Evolutionary conservation across 2,329 filamentous ascomycete genomes (phyloP), one percentile per base, ranked within the genome.

Genomic region (Pestalotiopsis sp.): DNA sequence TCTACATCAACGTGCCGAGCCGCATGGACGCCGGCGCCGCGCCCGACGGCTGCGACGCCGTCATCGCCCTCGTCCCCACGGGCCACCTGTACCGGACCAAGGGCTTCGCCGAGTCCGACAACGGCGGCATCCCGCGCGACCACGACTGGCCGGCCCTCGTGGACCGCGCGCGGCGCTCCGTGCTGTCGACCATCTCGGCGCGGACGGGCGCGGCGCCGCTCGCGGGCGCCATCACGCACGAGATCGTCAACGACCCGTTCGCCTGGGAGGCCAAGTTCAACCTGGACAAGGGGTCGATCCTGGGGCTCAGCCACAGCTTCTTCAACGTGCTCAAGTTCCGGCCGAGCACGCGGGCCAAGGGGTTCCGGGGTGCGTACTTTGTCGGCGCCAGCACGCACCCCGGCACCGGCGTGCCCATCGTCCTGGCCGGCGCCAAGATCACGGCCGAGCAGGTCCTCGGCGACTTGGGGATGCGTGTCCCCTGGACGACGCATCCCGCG

Each of bases 1-100:
- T 94, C 82, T 94, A 94, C 79, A 87, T 94, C 79, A 93, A 94
- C 75, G 91, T 94, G 0, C 92, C 92, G 0, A 91, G 87, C 61
- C 86, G 91, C 13, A 85, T 93, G 7, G 92, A 94, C 71, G 82
- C 88, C 0, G 85, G 85, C 0, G 92, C 92, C 1, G 91, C 92
- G 0, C 92, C 92, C 0, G 77, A 83, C 2, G 89, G 86, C 1
- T 87, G 86, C 72, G 92, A 94, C 74, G 83, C 87, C 1, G 79
- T 94, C 61, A 89, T 93, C 14, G 90, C 92, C 1, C 84, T 94
- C 5, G 91, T 94, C 0, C 92, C 92, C 0, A 90, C 92, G 1
- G 92, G 92, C 0, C 91, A 93, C 75, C 82, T 93, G 1, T 78
- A 87, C 31, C 84, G 80, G 61, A 89, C 88, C 7, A 73, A 72